These are phyloP conservation scores for Rhizopogon vulgaris DNA, from an alignment of 768 basidiomycete species.

Conservation along the genomic window DNA sequence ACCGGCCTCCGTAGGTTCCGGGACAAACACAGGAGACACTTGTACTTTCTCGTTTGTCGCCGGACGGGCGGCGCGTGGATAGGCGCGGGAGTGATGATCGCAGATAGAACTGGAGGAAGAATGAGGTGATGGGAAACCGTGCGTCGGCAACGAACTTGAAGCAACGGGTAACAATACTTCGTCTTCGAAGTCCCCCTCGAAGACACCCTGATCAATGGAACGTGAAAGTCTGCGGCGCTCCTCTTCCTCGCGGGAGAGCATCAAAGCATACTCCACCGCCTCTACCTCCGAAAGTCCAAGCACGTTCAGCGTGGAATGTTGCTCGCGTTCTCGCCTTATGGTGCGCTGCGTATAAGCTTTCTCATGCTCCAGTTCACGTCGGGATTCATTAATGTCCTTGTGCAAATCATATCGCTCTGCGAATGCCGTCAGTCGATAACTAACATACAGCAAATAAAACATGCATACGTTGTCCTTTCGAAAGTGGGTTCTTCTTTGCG, in stretches of 20 bases:
- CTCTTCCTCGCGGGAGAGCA: slow-evolving; percentile 80
- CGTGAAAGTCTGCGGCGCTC: slow-evolving; percentile 10
- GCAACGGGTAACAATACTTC: slow-evolving; percentile 15
- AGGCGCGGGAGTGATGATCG: slow-evolving; percentile 19
- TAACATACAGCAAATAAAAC: not conserved
- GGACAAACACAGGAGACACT: slow-evolving; percentile 41
- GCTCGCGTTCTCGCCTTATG: slow-evolving; percentile 50
- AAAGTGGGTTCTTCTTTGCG: slow-evolving; percentile 19
- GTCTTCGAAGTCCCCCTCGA: slow-evolving; percentile 50
- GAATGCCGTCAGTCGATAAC: not conserved
- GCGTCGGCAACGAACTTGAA: slow-evolving; percentile 14
- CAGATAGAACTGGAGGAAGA: slow-evolving; percentile 17
- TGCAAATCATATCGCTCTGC: slow-evolving; percentile 61
- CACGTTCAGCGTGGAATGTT: slow-evolving; percentile 46
- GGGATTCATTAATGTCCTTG: slow-evolving; percentile 57
- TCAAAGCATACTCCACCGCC: slow-evolving; percentile 73
- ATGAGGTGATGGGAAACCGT: slow-evolving; percentile 4
- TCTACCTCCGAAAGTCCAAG: slow-evolving; percentile 71
- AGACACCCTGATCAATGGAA: slow-evolving; percentile 46
- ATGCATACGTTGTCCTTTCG: slow-evolving; percentile 44
- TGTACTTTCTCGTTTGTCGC: slow-evolving; percentile 49
- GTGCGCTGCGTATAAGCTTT: slow-evolving; percentile 27
- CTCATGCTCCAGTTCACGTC: slow-evolving; percentile 46
- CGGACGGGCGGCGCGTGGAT: slow-evolving; percentile 20
- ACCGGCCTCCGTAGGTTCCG: slow-evolving; percentile 55